phyloP scores from a whole-genome alignment of 1,284 basidiomycete species.

The Papiliotrema fonsecae region DNA sequence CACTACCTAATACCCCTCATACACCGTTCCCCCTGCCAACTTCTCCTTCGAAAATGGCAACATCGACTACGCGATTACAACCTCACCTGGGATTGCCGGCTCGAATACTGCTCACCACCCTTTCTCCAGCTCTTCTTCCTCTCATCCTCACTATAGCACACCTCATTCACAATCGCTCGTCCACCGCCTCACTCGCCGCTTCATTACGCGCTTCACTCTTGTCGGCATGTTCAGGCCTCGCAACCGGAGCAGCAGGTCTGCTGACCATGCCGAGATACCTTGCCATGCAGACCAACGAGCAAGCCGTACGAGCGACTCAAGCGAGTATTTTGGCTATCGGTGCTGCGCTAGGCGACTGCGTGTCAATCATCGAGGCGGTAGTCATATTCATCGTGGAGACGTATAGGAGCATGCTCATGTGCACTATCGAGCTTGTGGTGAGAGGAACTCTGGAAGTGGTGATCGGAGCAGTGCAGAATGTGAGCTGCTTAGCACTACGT shows the following conservation, averaged over 20 bases:
- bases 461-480: slow-evolving; percentile 73
- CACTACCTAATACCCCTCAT: slow-evolving; percentile 28
- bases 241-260: slow-evolving; percentile 71
- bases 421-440: slow-evolving; percentile 85
- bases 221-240: slow-evolving; percentile 73
- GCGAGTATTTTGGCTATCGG: slow-evolving; percentile 71
- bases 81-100: slow-evolving; percentile 79
- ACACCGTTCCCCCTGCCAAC: slow-evolving; percentile 22
- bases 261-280: slow-evolving; percentile 82
- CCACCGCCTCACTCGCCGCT: slow-evolving; percentile 60
- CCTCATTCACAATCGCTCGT: slow-evolving; percentile 62
- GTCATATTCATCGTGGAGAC: slow-evolving; percentile 88
- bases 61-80: slow-evolving; percentile 50
- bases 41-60: not conserved
- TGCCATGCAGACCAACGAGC: slow-evolving; percentile 74
- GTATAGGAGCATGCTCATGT: slow-evolving; percentile 85
- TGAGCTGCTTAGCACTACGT: slow-evolving; percentile 45
- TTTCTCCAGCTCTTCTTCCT: slow-evolving; percentile 61
- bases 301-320: slow-evolving; percentile 71
- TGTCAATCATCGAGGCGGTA: slow-evolving; percentile 77
- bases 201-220: slow-evolving; percentile 68
- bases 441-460: slow-evolving; percentile 73
- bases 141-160: slow-evolving; percentile 80
- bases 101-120: slow-evolving; percentile 76
- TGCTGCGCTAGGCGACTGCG: slow-evolving; percentile 57